Evolutionary conservation across 768 basidiomycete species (phyloP), one percentile per base, ranked within the genome.

Genomic region (Cystoderma amianthinum): DNA sequence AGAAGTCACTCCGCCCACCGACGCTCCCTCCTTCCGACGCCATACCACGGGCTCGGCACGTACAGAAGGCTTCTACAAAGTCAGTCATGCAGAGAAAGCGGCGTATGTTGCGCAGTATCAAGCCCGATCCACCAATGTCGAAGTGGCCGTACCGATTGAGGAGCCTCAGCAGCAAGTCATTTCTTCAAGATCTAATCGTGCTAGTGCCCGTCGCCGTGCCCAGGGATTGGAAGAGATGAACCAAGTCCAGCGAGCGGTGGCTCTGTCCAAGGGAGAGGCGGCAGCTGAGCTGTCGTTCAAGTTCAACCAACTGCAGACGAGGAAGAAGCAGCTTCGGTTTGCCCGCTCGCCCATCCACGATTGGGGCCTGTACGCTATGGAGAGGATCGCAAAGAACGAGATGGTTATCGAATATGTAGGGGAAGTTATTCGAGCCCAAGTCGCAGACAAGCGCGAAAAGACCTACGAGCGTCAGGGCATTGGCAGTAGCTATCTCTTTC

Each of bases 401-500:
- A 97, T 99, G 93, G 95, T 99, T 21, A 97, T 98, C 62, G 96
- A 99, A 66, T 99, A 99, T 55, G 96, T 99, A 5, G 96, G 96
- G 15, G 96, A 99, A 72, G 76, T 97, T 48, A 92, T 97, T 49
- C 76, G 96, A 7, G 90, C 92, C 33, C 85, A 88, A 53, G 90
- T 97, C 9, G 96, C 96, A 19, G 96, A 98, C 52, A 91, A 93
- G 60, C 76, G 96, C 37, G 96, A 99, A 71, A 95, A 96, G 69
- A 79, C 82, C 50, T 99, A 99, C 58, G 91, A 97, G 66, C 76
- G 92, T 40, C 91, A 93, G 57, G 96, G 96, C 2, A 99, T 99
- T 47, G 96, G 96, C 12, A 94, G 91, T 60, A 94, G 90, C 57
- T 99, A 99, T 65, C 70, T 99, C 38, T 99, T 99, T 69, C 73